These are phyloP conservation scores for Stemphylium vesicarium DNA, from an alignment of 2,329 filamentous ascomycete species.

Conservation along the genomic window DNA sequence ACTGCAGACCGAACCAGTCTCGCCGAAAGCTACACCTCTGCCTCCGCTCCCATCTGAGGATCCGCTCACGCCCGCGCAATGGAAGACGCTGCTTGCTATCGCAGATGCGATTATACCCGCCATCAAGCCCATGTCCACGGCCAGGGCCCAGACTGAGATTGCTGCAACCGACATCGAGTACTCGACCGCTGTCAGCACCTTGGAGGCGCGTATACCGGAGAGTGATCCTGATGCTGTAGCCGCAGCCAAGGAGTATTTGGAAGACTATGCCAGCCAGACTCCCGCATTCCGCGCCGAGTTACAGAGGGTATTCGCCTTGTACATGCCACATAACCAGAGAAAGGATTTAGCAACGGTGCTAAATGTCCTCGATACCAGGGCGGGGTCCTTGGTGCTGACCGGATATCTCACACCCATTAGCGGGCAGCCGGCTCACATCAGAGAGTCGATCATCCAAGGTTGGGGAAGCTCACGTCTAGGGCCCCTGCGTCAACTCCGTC, in stretches of 20 bases:
- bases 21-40: constrained; percentile 51
- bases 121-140: constrained; percentile 53
- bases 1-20: constrained; percentile 30
- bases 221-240: constrained; percentile 46
- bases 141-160: constrained; percentile 49
- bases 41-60: constrained; percentile 56
- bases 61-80: constrained; percentile 62
- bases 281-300: constrained; percentile 61
- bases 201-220: constrained; percentile 36
- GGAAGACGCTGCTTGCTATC: constrained; percentile 64
- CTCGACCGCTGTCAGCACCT: constrained; percentile 50
- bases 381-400: constrained; percentile 70
- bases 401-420: constrained; percentile 69
- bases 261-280: constrained; percentile 59
- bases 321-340: constrained; percentile 57
- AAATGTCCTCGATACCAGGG: constrained; percentile 62
- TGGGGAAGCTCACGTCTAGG: constrained; percentile 68
- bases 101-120: constrained; percentile 66
- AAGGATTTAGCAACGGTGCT: constrained; percentile 60
- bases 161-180: constrained; percentile 60
- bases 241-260: constrained; percentile 60
- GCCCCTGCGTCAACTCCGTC: constrained; percentile 62
- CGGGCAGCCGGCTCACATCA: constrained; percentile 64
- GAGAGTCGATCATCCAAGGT: constrained; percentile 66
- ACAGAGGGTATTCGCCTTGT: constrained; percentile 55